These are phyloP conservation scores for Circinella minor DNA, from an alignment of 371 early-diverging fungal genomes.

Conservation along the genomic window DNA sequence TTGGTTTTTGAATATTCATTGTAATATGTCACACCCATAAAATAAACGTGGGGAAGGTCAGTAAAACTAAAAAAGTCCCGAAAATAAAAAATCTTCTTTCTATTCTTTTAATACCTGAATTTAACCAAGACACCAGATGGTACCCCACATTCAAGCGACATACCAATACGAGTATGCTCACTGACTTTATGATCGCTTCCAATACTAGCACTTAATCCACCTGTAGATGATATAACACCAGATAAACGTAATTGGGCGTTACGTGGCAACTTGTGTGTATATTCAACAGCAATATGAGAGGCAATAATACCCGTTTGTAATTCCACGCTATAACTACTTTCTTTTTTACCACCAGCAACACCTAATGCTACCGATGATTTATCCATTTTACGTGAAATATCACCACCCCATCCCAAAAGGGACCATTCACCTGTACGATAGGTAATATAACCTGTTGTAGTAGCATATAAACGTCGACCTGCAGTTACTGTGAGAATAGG, in stretches of 20 bases:
- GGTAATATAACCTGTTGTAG: conserved; percentile 77
- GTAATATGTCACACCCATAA: not conserved
- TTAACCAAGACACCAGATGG: conserved; percentile 75
- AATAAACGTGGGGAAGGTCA: conserved; percentile 18
- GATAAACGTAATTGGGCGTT: conserved; percentile 37
- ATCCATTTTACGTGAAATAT: conserved; percentile 51
- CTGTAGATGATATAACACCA: conserved; percentile 54
- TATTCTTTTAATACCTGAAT: conserved; percentile 48
- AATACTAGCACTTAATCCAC: conserved; percentile 55
- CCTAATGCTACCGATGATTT: conserved; percentile 69
- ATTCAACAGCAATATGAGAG: conserved; percentile 54
- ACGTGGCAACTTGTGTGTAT: conserved; percentile 44
- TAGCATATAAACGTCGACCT: conserved; percentile 65
- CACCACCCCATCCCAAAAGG: conserved; percentile 69
- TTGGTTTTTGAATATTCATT: not conserved
- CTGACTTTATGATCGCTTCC: conserved; percentile 70
- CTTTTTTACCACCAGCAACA: conserved; percentile 54
- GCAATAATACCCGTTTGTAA: conserved; percentile 61
- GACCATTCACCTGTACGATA: conserved; percentile 79
- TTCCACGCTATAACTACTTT: conserved; percentile 58
- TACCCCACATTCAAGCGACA: conserved; percentile 79
- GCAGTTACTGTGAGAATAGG: conserved; percentile 69
- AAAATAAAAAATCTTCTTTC: too few species aligned
- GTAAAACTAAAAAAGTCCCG: too few species aligned
- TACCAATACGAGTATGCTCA: conserved; percentile 70